phyloP scores from a whole-genome alignment of 225 moss, liverwort and hornwort species.

The Polytrichum formosum region DNA sequence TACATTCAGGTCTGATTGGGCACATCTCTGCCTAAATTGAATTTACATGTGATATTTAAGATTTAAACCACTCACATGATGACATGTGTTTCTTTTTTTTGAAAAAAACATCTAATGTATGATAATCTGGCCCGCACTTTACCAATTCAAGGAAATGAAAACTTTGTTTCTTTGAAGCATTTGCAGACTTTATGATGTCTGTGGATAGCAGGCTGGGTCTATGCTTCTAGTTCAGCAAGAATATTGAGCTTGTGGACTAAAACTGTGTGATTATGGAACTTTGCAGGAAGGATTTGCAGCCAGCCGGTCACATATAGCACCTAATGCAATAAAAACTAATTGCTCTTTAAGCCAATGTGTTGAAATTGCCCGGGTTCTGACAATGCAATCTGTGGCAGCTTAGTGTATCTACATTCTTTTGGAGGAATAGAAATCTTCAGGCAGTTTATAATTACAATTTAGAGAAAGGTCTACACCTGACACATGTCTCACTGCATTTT shows the following conservation, averaged over 20 bases:
- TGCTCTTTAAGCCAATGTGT: constrained; percentile 63
- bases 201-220: neutral
- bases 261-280: constrained; percentile 8
- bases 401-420: neutral
- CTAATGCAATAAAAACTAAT: constrained; percentile 84
- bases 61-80: neutral
- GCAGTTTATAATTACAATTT: no score
- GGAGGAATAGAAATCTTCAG: no score
- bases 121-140: neutral
- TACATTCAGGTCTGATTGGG: neutral
- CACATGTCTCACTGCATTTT: no score
- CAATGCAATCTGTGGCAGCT: constrained; percentile 8
- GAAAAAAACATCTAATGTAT: neutral
- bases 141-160: neutral
- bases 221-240: neutral
- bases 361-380: constrained; percentile 46
- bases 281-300: constrained; percentile 78
- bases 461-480: no score
- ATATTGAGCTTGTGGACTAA: constrained; percentile 13
- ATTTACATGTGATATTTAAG: neutral
- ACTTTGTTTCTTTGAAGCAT: no score
- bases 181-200: neutral
- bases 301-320: constrained; percentile 69
- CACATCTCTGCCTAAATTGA: neutral
- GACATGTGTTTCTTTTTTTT: neutral